Percentiles rank a stretch among this genome's conserved stretches.
phyloP scores from a whole-genome alignment of 2,329 filamentous ascomycete genomes.

The Aureobasidium sp. region DNA sequence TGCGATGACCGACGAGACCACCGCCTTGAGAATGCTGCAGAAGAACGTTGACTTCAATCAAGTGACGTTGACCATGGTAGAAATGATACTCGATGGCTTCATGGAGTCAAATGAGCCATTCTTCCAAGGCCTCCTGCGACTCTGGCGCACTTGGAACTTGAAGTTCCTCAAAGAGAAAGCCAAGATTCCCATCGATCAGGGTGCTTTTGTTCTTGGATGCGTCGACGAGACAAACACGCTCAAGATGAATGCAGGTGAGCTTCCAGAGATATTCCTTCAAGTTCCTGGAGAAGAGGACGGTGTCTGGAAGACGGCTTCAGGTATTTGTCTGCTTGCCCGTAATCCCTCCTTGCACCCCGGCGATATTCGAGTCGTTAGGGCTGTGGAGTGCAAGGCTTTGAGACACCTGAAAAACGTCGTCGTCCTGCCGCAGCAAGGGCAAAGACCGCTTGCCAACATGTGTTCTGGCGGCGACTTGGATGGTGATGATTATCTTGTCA shows the following conservation, averaged over 20 bases:
- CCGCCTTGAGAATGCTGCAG: conserved; percentile 62
- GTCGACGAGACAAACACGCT: conserved; percentile 77
- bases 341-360: conserved; percentile 93
- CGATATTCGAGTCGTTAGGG: conserved; percentile 80
- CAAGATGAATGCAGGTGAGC: conserved; percentile 40
- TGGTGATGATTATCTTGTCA: conserved; percentile 89
- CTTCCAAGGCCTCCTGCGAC: conserved; percentile 64
- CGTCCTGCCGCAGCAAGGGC: conserved; percentile 76
- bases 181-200: conserved; percentile 70
- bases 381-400: conserved; percentile 67
- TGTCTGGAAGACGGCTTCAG: conserved; percentile 43
- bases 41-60: conserved; percentile 81
- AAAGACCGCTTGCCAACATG: conserved; percentile 84
- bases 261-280: conserved; percentile 88
- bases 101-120: conserved; percentile 72
- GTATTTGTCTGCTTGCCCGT: conserved; percentile 74
- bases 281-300: conserved; percentile 48
- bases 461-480: conserved; percentile 93
- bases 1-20: conserved; percentile 59
- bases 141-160: conserved; percentile 86
- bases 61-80: conserved; percentile 64
- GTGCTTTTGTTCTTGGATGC: conserved; percentile 81
- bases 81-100: conserved; percentile 75
- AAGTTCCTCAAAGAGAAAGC: conserved; percentile 92
- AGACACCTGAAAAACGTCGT: conserved; percentile 76